Base-by-base conservation (phyloP, 352 stramenopile genomes). In the Blastocystis hominis region DNA sequence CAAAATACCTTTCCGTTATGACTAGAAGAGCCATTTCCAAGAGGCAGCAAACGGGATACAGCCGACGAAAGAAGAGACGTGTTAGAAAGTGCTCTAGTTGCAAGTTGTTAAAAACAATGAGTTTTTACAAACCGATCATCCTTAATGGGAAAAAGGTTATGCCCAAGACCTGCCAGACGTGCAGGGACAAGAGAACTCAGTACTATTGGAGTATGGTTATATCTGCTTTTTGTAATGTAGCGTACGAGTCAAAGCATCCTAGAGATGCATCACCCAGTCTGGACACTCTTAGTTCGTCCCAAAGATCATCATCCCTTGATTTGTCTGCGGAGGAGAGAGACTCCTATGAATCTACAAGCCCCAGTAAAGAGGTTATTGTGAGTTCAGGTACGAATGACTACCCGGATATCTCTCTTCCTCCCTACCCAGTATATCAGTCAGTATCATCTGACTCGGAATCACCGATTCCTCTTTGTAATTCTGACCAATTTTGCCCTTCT, bases 71-170 rank as follows among this genome's bases (percentile, higher is more conserved):
- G 47, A 68, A 63, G 13, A 63, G 54, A 64, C 59, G 20, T 24
- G 24, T 68, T 47, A 80, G 50, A 36, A 84, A 84, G 47, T 84
- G 72, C 44, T 84, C 72, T 3, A 84, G 72, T 53, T 84, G 72
- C 44, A 84, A 84, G 20, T 38, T 36, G 24, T 44, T 84, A 24
- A 64, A 66, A 64, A n/a, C 72, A 4, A 66, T 61, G 34, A 64
- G 72, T 44, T 40, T 66, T 44, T 84, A 66, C 50, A 84, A 84
- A 64, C 72, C 72, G 13, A 84, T 84, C 56, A 61, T 84, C 50
- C 46, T 84, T 2, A 68, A 84, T 47, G 72, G 72, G 9, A 84
- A 84, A 30, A 84, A 64, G n/a, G 72, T 84, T 30, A 47, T 84
- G 9, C 72, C 72, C 20, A 84, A 84, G 47, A 84, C 72, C 15